phyloP scores from a whole-genome alignment of 2,329 filamentous ascomycete species.

The Cyclaneusma minus region DNA sequence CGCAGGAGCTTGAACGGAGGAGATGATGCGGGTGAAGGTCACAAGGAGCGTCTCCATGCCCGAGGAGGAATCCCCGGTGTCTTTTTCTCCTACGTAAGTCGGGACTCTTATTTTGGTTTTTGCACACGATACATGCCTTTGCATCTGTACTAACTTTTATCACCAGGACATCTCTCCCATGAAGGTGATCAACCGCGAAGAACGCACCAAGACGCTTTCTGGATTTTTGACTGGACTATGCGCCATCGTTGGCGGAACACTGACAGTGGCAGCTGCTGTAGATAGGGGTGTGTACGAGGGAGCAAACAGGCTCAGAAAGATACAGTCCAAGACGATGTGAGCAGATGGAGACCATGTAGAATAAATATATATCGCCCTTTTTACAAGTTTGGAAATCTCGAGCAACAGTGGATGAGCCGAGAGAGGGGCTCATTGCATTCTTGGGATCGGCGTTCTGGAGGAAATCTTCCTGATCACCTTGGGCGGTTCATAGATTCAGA shows the following conservation, averaged over 20 bases:
- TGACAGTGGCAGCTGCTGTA: conserved; percentile 88
- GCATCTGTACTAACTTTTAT: conserved; percentile 11
- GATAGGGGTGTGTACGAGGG: conserved; percentile 90
- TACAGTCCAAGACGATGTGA: conserved; percentile 49
- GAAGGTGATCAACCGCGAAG: conserved; percentile 97
- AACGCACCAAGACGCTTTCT: conserved; percentile 73
- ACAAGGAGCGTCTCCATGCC: conserved; percentile 83
- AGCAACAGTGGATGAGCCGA: too few relatives aligned
- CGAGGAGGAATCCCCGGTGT: conserved; percentile 88
- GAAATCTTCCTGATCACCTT: too few relatives aligned
- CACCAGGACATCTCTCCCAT: conserved; percentile 88
- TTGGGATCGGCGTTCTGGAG: too few relatives aligned
- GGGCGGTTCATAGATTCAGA: too few relatives aligned
- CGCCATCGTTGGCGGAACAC: conserved; percentile 82
- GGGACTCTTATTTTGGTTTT: too few relatives aligned
- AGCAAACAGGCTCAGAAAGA: conserved; percentile 68
- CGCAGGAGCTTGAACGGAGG: conserved; percentile 78
- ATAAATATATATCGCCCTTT: too few relatives aligned
- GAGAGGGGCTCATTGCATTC: too few relatives aligned
- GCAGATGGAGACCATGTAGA: too few relatives aligned
- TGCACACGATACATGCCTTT: neutral
- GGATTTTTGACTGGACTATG: conserved; percentile 90
- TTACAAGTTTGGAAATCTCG: too few relatives aligned
- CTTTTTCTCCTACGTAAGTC: conserved; percentile 90
- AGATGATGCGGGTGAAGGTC: conserved; percentile 70